phyloP scores from a whole-genome alignment of 352 stramenopile genomes.

The Phytophthora multivora region DNA sequence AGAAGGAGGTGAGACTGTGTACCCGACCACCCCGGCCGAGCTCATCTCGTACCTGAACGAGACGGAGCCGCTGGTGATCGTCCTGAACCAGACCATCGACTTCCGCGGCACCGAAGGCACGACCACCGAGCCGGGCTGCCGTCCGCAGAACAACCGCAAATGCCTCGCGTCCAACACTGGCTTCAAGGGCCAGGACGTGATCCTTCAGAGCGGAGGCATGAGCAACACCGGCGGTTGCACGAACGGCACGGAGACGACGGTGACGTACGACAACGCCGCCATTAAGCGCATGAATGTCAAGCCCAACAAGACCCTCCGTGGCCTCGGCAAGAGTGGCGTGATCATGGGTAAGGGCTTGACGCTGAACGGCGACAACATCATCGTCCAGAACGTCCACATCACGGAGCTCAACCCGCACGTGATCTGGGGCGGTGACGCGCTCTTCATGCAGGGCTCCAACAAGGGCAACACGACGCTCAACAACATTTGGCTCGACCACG shows the following conservation, averaged over 20 bases:
- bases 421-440: constrained; percentile 38
- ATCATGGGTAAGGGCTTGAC: constrained; percentile 48
- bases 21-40: constrained; percentile 30
- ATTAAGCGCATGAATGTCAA: constrained; percentile 37
- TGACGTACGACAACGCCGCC: constrained; percentile 32
- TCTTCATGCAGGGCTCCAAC: constrained; percentile 33
- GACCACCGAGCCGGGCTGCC: constrained; percentile 40
- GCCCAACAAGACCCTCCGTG: constrained; percentile 49
- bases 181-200: constrained; percentile 47
- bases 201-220: constrained; percentile 45
- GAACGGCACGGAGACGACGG: constrained; percentile 30
- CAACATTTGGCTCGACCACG: constrained; percentile 58
- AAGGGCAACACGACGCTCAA: constrained; percentile 25
- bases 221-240: constrained; percentile 52
- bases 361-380: constrained; percentile 46
- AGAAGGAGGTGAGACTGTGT: constrained; percentile 26
- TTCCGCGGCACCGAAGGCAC: constrained; percentile 44
- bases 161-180: constrained; percentile 46
- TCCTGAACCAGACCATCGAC: constrained; percentile 47
- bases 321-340: constrained; percentile 39
- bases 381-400: constrained; percentile 57
- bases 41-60: constrained; percentile 36
- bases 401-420: constrained; percentile 54
- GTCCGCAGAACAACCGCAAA: constrained; percentile 30
- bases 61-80: constrained; percentile 33